Evolutionary conservation across 1,284 basidiomycete species (phyloP), one percentile per base, ranked within the genome.

Genomic region (Fomitopsis betulina): DNA sequence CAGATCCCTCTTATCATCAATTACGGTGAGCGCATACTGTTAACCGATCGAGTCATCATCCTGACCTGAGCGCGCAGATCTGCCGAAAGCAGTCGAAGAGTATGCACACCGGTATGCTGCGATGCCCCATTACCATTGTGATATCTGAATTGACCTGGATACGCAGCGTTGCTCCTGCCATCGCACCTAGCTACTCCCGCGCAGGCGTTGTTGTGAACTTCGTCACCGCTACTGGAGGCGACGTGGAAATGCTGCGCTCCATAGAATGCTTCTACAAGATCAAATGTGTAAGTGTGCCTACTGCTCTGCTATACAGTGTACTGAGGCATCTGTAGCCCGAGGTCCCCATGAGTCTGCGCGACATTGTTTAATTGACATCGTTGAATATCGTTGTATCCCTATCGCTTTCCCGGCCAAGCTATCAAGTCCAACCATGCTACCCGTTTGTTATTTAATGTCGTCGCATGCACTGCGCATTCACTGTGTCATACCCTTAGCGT

Each of bases 251-350:
- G 95, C 79, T 98, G 63, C 85, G 95, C 69, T 94, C 92, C 65
- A 96, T 97, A 78, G 95, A 98, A 79, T 96, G 94, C 81, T 94
- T 94, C 75, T 96, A 95, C 81, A 93, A 94, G 81, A 93, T 92
- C 78, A 93, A 92, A 92, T 92, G 90, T 75, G 90, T 92, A 75
- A 72, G 90, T 81, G 21, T 58, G 17, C 10, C 43, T 56, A 12
- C 53, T 47, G n/a, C 30, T 13, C 35, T 6, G 6, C 12, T 45
- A 4, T 45, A 39, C 38, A 37, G 50, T 47, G 55, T 19, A 57
- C 60, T 65, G 42, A 62, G 61, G 23, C 23, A 53, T 63, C 59
- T 15, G 35, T 65, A 92, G 90, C 90, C 91, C 71, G 90, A 93
- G 84, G 90, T 93, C 72, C 90, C 90, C 62, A 85, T 87, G 78